Evolutionary conservation across 345 rosid species (phyloP), one percentile per base, ranked within the genome.

Genomic region (Eucalyptus shirleyi): DNA sequence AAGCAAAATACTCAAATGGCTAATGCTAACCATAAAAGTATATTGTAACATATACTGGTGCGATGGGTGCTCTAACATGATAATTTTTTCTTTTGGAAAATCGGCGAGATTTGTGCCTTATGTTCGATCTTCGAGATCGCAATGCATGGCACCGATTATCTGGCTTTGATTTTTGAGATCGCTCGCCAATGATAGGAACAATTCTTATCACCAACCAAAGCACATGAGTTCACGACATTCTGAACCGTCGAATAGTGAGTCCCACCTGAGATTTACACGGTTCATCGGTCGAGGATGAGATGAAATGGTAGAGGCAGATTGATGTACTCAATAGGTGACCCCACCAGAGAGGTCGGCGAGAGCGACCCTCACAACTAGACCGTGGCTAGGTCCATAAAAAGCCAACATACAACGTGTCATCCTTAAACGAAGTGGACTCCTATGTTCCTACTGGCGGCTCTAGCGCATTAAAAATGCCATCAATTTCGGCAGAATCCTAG

Each of bases 181-280:
- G 19, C 18, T 65, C 10, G 19, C 32, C 77, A 7, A 15, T n/a
- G 21, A 7, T 32, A 16, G 21, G 23, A 6, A 67, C 11, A 32
- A n/a, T 67, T n/a, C 56, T 18, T 67, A n/a, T 13, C 18, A 7
- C 1, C 37, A n/a, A 6, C 9, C 77, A 15, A 7, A 15, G 9
- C 1, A n/a, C 0, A 2, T 7, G 77, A 65, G 21, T 65, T 2
- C 23, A n/a, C 0, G 0, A 1, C 34, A 28, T 53, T 62, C 4
- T 13, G 3, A 12, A 13, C 17, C 69, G 1, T 62, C 3, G 12
- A 10, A 56, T 1, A 56, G 62, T 24, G 59, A 53, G 24, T 53
- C 24, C 24, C 59, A 19, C 59, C 1, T 53, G 59, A 53, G 59
- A 53, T 53, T 53, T 51, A 51, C 56, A 51, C 9, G 1, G 23